phyloP scores from a whole-genome alignment of 208 protist species.

The Perkinsela sp. region DNA sequence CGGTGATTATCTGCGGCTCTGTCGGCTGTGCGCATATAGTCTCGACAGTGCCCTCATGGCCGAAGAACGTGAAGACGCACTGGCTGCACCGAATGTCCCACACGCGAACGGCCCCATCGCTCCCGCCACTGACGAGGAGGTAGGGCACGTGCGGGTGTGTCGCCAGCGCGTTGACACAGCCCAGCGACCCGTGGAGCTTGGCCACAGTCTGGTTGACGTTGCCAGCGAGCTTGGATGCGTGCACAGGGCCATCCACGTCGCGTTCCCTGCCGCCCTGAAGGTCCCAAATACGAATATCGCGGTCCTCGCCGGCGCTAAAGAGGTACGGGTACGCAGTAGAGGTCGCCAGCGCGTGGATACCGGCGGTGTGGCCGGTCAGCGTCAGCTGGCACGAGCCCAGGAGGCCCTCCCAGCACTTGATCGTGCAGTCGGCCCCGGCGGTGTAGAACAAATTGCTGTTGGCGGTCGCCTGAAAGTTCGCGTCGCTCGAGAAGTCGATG shows the following conservation, averaged over 20 bases:
- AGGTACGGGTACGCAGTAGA: conserved; percentile 83
- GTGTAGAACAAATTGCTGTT: conserved; percentile 79
- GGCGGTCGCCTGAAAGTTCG: background rate
- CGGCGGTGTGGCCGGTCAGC: conserved; percentile 88
- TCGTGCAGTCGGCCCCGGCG: conserved; percentile 84
- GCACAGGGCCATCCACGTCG: background rate
- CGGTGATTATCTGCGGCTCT: conserved; percentile 72
- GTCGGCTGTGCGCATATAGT: conserved; percentile 47
- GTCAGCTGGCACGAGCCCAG: conserved; percentile 84
- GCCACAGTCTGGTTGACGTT: conserved; percentile 63
- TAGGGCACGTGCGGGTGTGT: conserved; percentile 82
- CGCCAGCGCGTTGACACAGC: conserved; percentile 61
- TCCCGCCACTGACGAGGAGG: conserved; percentile 83
- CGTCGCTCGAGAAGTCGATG: background rate
- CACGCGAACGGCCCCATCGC: conserved; percentile 75
- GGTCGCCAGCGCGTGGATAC: conserved; percentile 50
- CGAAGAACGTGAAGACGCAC: conserved; percentile 50
- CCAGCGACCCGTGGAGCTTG: conserved; percentile 90
- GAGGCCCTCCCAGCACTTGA: conserved; percentile 95
- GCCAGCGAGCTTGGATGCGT: background rate
- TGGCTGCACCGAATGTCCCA: conserved; percentile 59
- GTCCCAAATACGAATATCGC: conserved; percentile 95
- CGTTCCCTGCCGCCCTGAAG: conserved; percentile 34
- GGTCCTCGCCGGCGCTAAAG: conserved; percentile 93
- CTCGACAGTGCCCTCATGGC: conserved; percentile 73